Evolutionary conservation across 352 stramenopile genomes (phyloP), one percentile per base, ranked within the genome.

Genomic region (Phytophthora agathidicida): DNA sequence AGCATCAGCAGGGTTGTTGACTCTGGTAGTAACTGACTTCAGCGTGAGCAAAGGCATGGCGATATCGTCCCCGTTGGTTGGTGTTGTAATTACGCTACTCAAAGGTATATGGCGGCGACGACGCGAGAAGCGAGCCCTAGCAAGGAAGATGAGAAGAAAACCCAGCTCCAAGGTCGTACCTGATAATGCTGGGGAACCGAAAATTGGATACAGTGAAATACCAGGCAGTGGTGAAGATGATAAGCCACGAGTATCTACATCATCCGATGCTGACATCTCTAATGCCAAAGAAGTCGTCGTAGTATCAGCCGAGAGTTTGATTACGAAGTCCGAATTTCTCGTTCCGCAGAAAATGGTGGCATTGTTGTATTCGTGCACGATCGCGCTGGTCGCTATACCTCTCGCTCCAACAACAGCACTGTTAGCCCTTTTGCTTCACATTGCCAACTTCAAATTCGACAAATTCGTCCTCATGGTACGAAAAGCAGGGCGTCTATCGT

Each of bases 381-480:
- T 94, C 24, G 73, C 73, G 1, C 50, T 92, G 7, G 69, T 94
- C 14, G 80, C 83, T 14, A 87, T 91, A 19, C 83, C 83, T 2
- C 67, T 95, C 26, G 84, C 80, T 32, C 86, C 83, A 8, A 72
- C 71, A 11, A 75, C 71, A 9, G 78, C 77, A 10, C 23, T 93
- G 3, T 26, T 90, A 3, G 64, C 77, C 3, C 49, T 92, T 7
- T 13, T 83, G 8, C 68, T 93, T 3, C 81, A 90, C 37, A 30
- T 87, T n/a, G 46, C 74, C 39, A 91, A 86, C 28, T 93, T 93
- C 65, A 91, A 95, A 59, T 86, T 90, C n/a, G 78, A 95, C 59
- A 86, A 88, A 52, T 37, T 81, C 14, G 77, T 86, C n/a, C 65
- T 95, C 23, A 80, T 80, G 63, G 80, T 89, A 56, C 17, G 56